Base-by-base conservation (phyloP, 2,329 filamentous ascomycete genomes). In the Verticillium zaregamsianum region DNA sequence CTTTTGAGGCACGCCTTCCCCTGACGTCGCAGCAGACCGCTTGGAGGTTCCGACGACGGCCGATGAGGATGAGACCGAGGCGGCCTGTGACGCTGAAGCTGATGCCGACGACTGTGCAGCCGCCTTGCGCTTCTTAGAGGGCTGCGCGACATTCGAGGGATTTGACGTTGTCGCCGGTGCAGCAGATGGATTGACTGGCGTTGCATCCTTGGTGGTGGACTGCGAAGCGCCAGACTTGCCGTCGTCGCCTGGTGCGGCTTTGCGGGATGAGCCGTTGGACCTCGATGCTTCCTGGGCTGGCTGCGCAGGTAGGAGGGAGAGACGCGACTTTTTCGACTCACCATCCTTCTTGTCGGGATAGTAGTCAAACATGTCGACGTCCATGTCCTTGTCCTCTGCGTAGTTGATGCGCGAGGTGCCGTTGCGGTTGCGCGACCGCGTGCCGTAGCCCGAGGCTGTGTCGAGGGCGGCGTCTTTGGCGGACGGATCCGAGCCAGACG, bases 371-470 rank as follows among this genome's bases (percentile, higher is more conserved):
- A 83, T 77, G 63, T 98, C 95, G 76, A 91, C 87, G 70, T 98
- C 94, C 68, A 93, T 82, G 75, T 97, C 94, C 77, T 86, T 91
- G 76, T 94, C 91, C 78, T 99, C 95, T 58, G 95, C 94, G 76
- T 99, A 99, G 77, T 99, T 99, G 67, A 90, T 88, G 68, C 95
- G 90, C 68, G 90, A 84, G 67, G 85, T 87, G 70, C 90, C 90
- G 62, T 86, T 89, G 71, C 93, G 90, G 77, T 96, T 96, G 74
- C 95, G 90, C 69, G 93, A 97, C 70, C 93, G 90, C 73, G 95
- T 99, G 71, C 94, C 94, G 77, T 99, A 97, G 57, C 87, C 88
- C 68, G 87, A 88, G 58, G 89, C 80, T 32, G 77, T 79, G 66
- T 84, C 82, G 68, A 78, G 72, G 66, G 77, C 77, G 66, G 72